phyloP scores from a whole-genome alignment of 495 filamentous ascomycete species.

The Viridothelium virens region DNA sequence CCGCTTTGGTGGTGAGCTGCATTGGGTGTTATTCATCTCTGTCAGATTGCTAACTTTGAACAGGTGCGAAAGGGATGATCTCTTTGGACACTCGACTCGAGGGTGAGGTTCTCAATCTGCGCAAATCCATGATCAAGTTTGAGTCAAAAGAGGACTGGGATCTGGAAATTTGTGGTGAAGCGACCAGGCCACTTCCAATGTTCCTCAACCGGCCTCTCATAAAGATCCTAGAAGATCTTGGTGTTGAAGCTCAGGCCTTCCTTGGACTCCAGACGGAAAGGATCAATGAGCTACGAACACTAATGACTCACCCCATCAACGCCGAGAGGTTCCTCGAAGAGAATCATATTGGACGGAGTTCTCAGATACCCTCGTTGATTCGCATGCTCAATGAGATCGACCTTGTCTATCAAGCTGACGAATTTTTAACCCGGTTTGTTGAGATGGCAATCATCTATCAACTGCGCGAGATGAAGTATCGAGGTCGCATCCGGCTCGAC shows the following conservation, averaged over 20 bases:
- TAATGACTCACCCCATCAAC: constrained; percentile 45
- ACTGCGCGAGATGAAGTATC: constrained; percentile 66
- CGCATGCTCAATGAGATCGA: constrained; percentile 44
- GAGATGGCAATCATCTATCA: constrained; percentile 57
- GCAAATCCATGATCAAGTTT: constrained; percentile 77
- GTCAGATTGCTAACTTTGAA: constrained; percentile 1
- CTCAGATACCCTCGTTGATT: constrained; percentile 53
- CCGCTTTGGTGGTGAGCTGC: constrained; percentile 48
- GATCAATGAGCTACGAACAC: constrained; percentile 48
- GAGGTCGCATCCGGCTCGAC: constrained; percentile 59
- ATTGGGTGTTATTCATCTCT: neutral
- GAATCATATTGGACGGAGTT: constrained; percentile 46
- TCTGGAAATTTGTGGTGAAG: constrained; percentile 69
- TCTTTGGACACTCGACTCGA: constrained; percentile 52
- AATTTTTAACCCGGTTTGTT: constrained; percentile 55
- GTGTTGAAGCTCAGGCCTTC: constrained; percentile 49
- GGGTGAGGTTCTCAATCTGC: constrained; percentile 49
- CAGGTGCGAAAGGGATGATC: constrained; percentile 65
- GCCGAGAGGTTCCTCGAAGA: constrained; percentile 55
- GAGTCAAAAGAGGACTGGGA: constrained; percentile 42
- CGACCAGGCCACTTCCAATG: constrained; percentile 55
- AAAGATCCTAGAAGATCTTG: constrained; percentile 73
- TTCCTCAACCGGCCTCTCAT: constrained; percentile 70
- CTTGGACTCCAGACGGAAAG: constrained; percentile 50
- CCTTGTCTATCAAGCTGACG: constrained; percentile 55